phyloP scores from a whole-genome alignment of 225 moss, liverwort and hornwort species.

The Pseudisothecium myosuroides region DNA sequence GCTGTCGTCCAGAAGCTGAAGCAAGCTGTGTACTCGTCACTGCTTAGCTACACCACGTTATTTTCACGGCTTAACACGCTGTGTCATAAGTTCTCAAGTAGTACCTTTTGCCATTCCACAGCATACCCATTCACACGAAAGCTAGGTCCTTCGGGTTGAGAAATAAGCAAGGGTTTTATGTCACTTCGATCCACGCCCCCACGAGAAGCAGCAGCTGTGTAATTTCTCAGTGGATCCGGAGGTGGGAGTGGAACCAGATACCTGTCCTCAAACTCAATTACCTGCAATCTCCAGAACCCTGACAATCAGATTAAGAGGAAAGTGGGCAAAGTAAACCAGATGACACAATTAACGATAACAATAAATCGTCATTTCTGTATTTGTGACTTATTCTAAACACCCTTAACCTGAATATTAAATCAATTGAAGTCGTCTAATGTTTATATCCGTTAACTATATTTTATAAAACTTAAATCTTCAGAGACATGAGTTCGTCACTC shows the following conservation, averaged over 20 bases:
- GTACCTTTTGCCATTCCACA: slow-evolving; percentile 93
- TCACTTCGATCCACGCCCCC: slow-evolving; percentile 75
- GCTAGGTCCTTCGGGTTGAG: slow-evolving; percentile 87
- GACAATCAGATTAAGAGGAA: background rate
- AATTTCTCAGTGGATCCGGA: slow-evolving; percentile 81
- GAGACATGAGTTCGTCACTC: background rate
- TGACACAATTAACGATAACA: background rate
- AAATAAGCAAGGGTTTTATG: slow-evolving; percentile 68
- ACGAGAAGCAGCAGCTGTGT: slow-evolving; percentile 66
- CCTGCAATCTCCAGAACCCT: slow-evolving; percentile 7
- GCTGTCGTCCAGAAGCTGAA: background rate
- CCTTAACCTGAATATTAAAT: background rate
- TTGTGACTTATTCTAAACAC: background rate
- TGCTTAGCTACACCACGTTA: background rate
- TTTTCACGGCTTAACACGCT: background rate
- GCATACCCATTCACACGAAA: slow-evolving; percentile 87
- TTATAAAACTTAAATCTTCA: background rate
- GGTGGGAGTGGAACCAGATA: slow-evolving; percentile 72
- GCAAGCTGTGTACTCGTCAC: background rate
- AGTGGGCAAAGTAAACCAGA: background rate
- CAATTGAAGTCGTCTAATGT: background rate
- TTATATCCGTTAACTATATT: background rate
- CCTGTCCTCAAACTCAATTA: slow-evolving; percentile 72
- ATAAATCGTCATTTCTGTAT: background rate
- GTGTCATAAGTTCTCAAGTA: background rate